phyloP scores from a whole-genome alignment of 371 early-diverging fungal species.

The Actinomucor elegans region DNA sequence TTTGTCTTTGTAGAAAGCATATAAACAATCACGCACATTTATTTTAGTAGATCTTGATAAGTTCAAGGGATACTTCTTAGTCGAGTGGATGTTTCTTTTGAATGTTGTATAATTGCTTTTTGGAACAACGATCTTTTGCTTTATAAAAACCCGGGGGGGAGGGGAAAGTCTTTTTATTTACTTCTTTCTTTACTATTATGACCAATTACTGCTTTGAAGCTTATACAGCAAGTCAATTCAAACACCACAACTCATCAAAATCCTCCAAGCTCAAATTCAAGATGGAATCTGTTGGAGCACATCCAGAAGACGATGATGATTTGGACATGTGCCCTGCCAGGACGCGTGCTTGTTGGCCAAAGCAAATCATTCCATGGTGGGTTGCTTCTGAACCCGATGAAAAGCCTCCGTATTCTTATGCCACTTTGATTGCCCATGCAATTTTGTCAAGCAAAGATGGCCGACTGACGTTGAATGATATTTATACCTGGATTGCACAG shows the following conservation, averaged over 20 bases:
- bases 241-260: background rate
- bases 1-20: too few relatives aligned
- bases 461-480: constrained; percentile 82
- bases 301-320: constrained; percentile 20
- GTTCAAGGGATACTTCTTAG: background rate
- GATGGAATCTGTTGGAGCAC: constrained; percentile 16
- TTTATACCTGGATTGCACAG: constrained; percentile 83
- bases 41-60: background rate
- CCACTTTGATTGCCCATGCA: constrained; percentile 86
- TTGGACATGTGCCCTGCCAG: constrained; percentile 20
- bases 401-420: constrained; percentile 87
- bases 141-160: too few relatives aligned
- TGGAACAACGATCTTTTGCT: background rate
- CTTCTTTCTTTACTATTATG: background rate
- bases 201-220: background rate
- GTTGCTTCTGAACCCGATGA: constrained; percentile 15
- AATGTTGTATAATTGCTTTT: background rate
- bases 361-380: constrained; percentile 32
- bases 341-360: constrained; percentile 20
- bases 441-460: constrained; percentile 67
- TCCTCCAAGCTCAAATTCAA: constrained; percentile 17
- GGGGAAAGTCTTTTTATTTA: too few relatives aligned
- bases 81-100: background rate
- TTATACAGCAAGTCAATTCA: background rate
- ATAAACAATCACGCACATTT: constrained; percentile 1